A percentile compares a stretch with the other conserved stretches of the same genome.
Conservation (phyloP, 768 basidiomycete species). For the Termitomyces heimii region DNA sequence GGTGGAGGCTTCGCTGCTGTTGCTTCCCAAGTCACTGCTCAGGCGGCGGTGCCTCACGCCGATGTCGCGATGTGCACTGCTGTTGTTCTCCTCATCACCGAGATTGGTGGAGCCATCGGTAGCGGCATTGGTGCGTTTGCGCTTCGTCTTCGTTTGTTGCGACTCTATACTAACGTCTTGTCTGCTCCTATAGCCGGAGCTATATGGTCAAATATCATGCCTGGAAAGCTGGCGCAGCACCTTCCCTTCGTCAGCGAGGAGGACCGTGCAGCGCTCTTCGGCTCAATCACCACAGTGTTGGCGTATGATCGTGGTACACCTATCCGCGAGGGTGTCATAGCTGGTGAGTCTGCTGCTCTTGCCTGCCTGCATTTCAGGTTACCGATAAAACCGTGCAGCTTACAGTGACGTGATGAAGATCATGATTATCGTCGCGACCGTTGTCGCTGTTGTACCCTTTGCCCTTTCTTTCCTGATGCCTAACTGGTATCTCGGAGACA, state of each 20-base stretch:
- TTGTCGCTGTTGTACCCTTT: slow-evolving; percentile 52
- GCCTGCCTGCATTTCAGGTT: not conserved
- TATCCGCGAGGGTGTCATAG: slow-evolving; percentile 59
- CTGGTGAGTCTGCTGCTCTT: slow-evolving; percentile 27
- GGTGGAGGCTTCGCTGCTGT: slow-evolving; percentile 69
- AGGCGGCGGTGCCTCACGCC: slow-evolving; percentile 57
- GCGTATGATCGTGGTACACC: slow-evolving; percentile 45
- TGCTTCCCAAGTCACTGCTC: slow-evolving; percentile 52
- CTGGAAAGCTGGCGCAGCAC: slow-evolving; percentile 45
- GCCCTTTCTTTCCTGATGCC: slow-evolving; percentile 54
- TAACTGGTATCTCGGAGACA: slow-evolving; percentile 62
- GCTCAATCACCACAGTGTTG: slow-evolving; percentile 48
- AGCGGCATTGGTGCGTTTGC: slow-evolving; percentile 44
- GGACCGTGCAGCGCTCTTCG: slow-evolving; percentile 42
- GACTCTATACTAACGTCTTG: not conserved
- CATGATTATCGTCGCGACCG: slow-evolving; percentile 48
- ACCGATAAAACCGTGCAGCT: slow-evolving; percentile 21
- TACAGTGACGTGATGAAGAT: slow-evolving; percentile 53
- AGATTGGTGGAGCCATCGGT: slow-evolving; percentile 64
- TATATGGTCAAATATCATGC: slow-evolving; percentile 66
- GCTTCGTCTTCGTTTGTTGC: slow-evolving; percentile 4
- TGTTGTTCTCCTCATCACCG: slow-evolving; percentile 60
- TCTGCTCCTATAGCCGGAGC: slow-evolving; percentile 39
- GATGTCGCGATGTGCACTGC: slow-evolving; percentile 68
- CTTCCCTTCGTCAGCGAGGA: slow-evolving; percentile 43